Evolutionary conservation across 495 filamentous ascomycete genomes (phyloP).

Genomic region (Aspergillus funiculosus): DNA sequence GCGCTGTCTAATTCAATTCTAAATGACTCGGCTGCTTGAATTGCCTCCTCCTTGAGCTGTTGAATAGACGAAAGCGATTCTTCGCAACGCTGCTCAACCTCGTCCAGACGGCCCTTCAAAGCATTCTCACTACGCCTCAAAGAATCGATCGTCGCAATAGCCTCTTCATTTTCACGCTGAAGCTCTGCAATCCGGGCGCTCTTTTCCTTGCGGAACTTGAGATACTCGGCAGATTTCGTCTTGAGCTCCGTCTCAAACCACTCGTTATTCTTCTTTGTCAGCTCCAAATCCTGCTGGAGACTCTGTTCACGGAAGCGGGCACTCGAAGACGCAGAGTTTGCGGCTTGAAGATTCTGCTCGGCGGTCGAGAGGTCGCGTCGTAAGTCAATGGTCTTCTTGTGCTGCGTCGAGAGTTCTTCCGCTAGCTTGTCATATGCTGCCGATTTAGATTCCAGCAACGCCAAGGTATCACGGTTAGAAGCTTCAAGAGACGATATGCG

Average conservation of each 20-base stretch:
- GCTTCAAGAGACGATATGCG: constrained; percentile 82
- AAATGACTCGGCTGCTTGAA: constrained; percentile 73
- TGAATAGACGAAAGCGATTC: constrained; percentile 75
- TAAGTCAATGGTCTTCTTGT: constrained; percentile 78
- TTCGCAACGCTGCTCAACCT: constrained; percentile 79
- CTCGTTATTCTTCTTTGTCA: constrained; percentile 80
- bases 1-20: constrained; percentile 73
- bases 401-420: constrained; percentile 77
- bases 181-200: constrained; percentile 76
- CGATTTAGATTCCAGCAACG: constrained; percentile 82
- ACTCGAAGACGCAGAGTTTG: constrained; percentile 67
- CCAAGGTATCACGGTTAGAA: constrained; percentile 83
- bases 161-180: constrained; percentile 82
- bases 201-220: constrained; percentile 94
- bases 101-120: constrained; percentile 72
- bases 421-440: constrained; percentile 78
- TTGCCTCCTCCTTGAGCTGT: constrained; percentile 74
- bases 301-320: constrained; percentile 83
- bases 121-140: constrained; percentile 72
- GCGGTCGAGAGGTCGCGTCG: constrained; percentile 71
- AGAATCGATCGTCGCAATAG: constrained; percentile 64
- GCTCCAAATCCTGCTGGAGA: constrained; percentile 80
- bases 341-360: constrained; percentile 74
- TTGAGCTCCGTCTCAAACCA: constrained; percentile 88
- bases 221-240: constrained; percentile 74